Conservation (phyloP, 2,329 filamentous ascomycete genomes). For the Cordyceps pruinosa region DNA sequence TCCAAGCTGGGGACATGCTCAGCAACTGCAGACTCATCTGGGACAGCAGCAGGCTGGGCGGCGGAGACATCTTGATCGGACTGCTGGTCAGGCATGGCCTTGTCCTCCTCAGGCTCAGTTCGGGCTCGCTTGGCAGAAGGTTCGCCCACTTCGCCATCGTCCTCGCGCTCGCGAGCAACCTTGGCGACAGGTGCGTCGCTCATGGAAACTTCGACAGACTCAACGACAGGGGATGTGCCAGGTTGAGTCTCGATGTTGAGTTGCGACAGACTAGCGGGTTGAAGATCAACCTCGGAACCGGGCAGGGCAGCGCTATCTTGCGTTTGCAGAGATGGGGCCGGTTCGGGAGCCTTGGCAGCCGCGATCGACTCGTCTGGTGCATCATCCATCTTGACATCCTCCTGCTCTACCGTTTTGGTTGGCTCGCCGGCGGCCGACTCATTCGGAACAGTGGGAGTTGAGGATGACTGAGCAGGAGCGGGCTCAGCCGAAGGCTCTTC, state of each 20-base stretch:
- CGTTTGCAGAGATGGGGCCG: not conserved
- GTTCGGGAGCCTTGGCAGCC: not conserved
- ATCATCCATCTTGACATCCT: constrained; percentile 13
- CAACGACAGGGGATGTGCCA: constrained; percentile 20
- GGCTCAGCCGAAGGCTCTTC: not conserved
- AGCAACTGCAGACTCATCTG: constrained; percentile 5
- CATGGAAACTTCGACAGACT: constrained; percentile 43
- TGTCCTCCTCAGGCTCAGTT: constrained; percentile 51
- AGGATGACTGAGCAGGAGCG: not conserved
- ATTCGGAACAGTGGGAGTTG: not conserved
- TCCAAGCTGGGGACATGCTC: constrained; percentile 19
- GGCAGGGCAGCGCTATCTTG: constrained; percentile 17
- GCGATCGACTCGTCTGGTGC: not conserved
- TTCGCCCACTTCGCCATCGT: constrained; percentile 54
- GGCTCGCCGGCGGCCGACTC: not conserved
- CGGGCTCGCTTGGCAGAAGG: constrained; percentile 76
- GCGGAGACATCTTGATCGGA: constrained; percentile 2
- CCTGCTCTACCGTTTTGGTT: not conserved
- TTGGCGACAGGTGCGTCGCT: constrained; percentile 52
- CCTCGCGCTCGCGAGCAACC: constrained; percentile 67
- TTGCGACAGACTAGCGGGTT: constrained; percentile 32
- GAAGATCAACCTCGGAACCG: constrained; percentile 28
- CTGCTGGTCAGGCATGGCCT: constrained; percentile 14
- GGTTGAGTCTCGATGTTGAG: constrained; percentile 32
- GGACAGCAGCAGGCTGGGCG: constrained; percentile 19